Conservation (phyloP, 495 filamentous ascomycete genomes). For the Tuber magnatum region DNA sequence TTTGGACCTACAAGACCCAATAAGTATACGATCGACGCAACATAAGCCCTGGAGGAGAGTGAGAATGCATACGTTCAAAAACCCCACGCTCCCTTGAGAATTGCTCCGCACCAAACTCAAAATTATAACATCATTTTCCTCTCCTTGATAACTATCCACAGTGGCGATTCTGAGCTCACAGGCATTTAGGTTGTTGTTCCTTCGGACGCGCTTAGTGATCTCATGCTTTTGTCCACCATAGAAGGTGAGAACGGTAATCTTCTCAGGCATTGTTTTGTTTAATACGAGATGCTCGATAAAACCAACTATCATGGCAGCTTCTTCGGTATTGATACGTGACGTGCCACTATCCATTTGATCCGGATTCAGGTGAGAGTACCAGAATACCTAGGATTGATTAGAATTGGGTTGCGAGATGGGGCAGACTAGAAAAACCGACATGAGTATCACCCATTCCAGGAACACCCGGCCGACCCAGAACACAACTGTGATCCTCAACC, state of each 20-base stretch:
- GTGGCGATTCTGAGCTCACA: conserved; percentile 63
- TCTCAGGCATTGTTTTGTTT: conserved; percentile 52
- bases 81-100: conserved; percentile 35
- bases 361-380: conserved; percentile 52
- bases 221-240: conserved; percentile 78
- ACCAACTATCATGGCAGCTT: conserved; percentile 68
- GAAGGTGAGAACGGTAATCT: conserved; percentile 84
- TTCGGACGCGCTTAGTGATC: conserved; percentile 51
- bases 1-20: conserved; percentile 53
- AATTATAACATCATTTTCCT: conserved; percentile 82
- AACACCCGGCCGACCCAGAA: conserved; percentile 54
- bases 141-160: conserved; percentile 89
- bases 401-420: background rate
- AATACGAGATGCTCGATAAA: conserved; percentile 66
- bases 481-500: conserved; percentile 63
- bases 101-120: conserved; percentile 79
- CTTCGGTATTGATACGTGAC: conserved; percentile 64
- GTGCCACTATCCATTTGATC: conserved; percentile 59
- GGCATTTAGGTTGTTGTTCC: conserved; percentile 48
- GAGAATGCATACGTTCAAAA: conserved; percentile 33
- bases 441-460: conserved; percentile 71
- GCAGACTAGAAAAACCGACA: conserved; percentile 50
- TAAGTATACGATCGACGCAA: conserved; percentile 50
- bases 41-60: background rate
- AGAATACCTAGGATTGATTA: conserved; percentile 24